These are phyloP conservation scores for Blumeria graminis DNA, from an alignment of 2,329 filamentous ascomycete genomes.

Conservation along the genomic window DNA sequence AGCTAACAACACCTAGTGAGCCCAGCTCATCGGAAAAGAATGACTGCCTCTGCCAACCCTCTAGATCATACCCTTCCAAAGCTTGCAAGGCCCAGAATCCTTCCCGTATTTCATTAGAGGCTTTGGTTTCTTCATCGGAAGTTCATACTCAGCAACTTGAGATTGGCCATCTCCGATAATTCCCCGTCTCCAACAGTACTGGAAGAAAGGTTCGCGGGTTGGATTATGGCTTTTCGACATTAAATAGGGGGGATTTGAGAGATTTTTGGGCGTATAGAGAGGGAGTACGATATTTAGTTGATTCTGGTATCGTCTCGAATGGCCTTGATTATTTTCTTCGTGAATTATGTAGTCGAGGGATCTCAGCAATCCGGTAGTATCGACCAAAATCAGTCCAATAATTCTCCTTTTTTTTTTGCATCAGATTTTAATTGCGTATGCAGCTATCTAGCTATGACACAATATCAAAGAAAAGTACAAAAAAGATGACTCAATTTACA, in stretches of 20 bases:
- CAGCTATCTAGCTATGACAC: no score
- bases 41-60: not conserved
- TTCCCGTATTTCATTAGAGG: not conserved
- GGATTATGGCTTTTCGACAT: not conserved
- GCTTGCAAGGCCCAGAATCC: not conserved
- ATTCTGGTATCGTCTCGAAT: not conserved
- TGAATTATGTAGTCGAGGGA: not conserved
- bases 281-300: not conserved
- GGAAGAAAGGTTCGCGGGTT: not conserved
- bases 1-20: no score
- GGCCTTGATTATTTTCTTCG: not conserved
- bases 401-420: no score
- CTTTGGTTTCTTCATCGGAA: not conserved
- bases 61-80: no score
- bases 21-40: not conserved
- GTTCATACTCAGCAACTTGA: not conserved
- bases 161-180: not conserved
- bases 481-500: no score
- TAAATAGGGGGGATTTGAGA: not conserved
- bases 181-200: not conserved
- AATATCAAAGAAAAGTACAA: no score
- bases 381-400: not conserved
- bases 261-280: not conserved
- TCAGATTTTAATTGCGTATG: no score
- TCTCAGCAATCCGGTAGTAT: not conserved